phyloP scores from a whole-genome alignment of 2,329 filamentous ascomycete species.

The Xylariaceae sp. region DNA sequence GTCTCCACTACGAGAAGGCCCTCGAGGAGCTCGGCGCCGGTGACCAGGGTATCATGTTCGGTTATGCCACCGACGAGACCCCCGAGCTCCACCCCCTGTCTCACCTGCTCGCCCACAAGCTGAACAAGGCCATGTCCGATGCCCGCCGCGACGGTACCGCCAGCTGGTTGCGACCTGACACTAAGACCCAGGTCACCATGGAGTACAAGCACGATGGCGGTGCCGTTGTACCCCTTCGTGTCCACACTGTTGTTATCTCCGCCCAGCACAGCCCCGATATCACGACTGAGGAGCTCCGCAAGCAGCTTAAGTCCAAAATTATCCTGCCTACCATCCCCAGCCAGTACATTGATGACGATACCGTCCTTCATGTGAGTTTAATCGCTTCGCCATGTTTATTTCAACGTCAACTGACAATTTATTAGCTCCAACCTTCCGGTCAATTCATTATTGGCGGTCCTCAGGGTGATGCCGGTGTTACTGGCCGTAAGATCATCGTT shows the following conservation, averaged over 20 bases:
- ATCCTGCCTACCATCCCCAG: conserved; percentile 91
- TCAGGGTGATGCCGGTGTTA: conserved; percentile 97
- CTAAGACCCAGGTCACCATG: conserved; percentile 98
- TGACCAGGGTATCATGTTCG: conserved; percentile 99
- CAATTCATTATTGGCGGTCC: conserved; percentile 99
- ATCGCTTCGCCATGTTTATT: background rate
- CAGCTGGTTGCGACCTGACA: conserved; percentile 95
- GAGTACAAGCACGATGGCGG: conserved; percentile 97
- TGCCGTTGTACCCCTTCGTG: conserved; percentile 85
- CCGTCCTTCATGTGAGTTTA: conserved; percentile 81
- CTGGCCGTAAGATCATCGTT: conserved; percentile 98
- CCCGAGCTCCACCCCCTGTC: conserved; percentile 95
- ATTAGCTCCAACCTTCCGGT: conserved; percentile 85
- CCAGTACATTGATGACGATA: conserved; percentile 87
- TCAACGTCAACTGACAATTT: conserved; percentile 6
- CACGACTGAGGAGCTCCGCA: conserved; percentile 84
- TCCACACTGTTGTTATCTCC: conserved; percentile 95
- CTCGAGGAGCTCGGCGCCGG: conserved; percentile 97
- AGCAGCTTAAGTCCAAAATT: conserved; percentile 96
- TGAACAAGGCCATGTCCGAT: conserved; percentile 90
- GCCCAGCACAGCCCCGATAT: conserved; percentile 90
- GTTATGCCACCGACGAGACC: conserved; percentile 98
- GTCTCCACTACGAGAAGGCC: conserved; percentile 96
- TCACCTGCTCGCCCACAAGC: conserved; percentile 90
- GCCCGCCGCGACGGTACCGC: conserved; percentile 83